A percentile compares a stretch with the other conserved stretches of the same genome.
These are phyloP conservation scores for Coprinopsis strossmayeri DNA, from an alignment of 768 basidiomycete species.

Conservation along the genomic window DNA sequence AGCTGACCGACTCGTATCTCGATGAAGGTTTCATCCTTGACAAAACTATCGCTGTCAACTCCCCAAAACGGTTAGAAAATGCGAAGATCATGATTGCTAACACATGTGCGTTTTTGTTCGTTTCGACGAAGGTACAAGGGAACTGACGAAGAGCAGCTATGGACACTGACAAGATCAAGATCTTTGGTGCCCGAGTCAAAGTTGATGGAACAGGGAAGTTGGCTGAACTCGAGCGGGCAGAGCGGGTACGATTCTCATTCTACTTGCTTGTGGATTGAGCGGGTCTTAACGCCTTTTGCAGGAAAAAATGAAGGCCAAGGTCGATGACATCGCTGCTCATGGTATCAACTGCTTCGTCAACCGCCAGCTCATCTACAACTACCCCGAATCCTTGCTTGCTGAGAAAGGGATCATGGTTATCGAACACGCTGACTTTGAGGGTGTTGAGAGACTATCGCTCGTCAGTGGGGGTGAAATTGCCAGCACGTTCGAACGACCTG, in stretches of 20 bases:
- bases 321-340: slow-evolving; percentile 87
- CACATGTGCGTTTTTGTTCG: slow-evolving; percentile 63
- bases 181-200: slow-evolving; percentile 94
- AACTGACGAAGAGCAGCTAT: slow-evolving; percentile 53
- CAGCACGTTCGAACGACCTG: slow-evolving; percentile 89
- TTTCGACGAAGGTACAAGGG: not conserved
- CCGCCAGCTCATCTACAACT: slow-evolving; percentile 98
- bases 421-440: slow-evolving; percentile 98
- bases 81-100: slow-evolving; percentile 96
- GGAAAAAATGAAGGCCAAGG: slow-evolving; percentile 99
- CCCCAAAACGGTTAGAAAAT: slow-evolving; percentile 91
- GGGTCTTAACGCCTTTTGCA: slow-evolving; percentile 21
- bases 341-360: slow-evolving; percentile 98
- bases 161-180: slow-evolving; percentile 99
- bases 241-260: slow-evolving; percentile 48
- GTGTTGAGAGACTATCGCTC: slow-evolving; percentile 90
- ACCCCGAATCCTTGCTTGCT: slow-evolving; percentile 91
- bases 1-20: slow-evolving; percentile 95
- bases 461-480: slow-evolving; percentile 98
- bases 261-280: not conserved
- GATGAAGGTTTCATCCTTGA: slow-evolving; percentile 99
- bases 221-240: slow-evolving; percentile 95
- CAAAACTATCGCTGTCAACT: slow-evolving; percentile 91
- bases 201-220: slow-evolving; percentile 96
- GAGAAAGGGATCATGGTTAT: slow-evolving; percentile 95